Conservation (phyloP, 768 basidiomycete species). For the Naganishia friedmannii region DNA sequence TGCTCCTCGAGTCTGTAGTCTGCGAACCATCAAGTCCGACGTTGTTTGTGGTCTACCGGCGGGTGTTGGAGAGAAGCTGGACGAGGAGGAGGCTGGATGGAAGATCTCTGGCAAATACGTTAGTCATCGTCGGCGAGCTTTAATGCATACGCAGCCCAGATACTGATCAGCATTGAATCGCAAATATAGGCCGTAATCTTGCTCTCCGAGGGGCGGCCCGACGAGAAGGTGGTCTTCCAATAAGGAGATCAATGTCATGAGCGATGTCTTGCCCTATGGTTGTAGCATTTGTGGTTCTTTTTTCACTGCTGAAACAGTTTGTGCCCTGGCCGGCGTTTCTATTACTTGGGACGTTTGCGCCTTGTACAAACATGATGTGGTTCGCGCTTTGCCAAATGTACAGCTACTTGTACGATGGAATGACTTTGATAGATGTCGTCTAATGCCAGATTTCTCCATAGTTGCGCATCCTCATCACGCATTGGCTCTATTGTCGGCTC, state of each 20-base stretch:
- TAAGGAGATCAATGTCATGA: not conserved
- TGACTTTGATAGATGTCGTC: not conserved
- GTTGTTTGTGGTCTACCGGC: conserved; percentile 67
- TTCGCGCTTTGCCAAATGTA: not conserved
- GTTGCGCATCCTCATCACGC: too few relatives aligned
- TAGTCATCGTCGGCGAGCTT: conserved; percentile 50
- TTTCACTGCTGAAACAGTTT: not conserved
- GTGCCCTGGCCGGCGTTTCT: not conserved
- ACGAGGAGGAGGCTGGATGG: conserved; percentile 85
- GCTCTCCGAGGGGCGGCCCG: conserved; percentile 80
- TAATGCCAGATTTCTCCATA: not conserved
- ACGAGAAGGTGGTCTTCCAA: conserved; percentile 73
- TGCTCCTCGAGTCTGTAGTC: conserved; percentile 77
- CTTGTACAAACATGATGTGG: not conserved
- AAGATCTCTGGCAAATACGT: conserved; percentile 90
- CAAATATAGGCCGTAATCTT: conserved; percentile 66
- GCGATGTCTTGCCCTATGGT: too few relatives aligned
- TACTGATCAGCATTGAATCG: conserved; percentile 8
- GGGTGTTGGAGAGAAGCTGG: conserved; percentile 68
- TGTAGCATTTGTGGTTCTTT: not conserved
- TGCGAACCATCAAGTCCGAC: conserved; percentile 91
- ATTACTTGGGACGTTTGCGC: not conserved
- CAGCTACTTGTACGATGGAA: not conserved
- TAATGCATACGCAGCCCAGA: not conserved
- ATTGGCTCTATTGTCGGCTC: too few relatives aligned